Evolutionary conservation across 2,329 filamentous ascomycete genomes (phyloP).

Genomic region (Leptodontidium sp.): DNA sequence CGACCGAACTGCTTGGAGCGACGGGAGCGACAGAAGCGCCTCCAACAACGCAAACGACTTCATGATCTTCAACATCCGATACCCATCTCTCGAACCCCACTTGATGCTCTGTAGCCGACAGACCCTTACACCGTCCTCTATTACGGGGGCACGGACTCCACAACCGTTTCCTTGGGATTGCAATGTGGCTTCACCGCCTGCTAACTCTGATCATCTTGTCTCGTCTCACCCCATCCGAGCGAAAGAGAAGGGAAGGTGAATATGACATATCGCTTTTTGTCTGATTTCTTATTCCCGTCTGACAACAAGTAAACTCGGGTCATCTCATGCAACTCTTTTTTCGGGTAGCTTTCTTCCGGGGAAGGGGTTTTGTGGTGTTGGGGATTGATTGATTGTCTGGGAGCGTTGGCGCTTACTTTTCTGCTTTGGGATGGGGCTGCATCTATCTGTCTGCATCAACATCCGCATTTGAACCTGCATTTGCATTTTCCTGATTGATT

Average conservation of each 20-base stretch:
- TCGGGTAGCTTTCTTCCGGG: background rate
- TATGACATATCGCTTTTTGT: background rate
- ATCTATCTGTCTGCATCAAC: background rate
- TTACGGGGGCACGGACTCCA: background rate
- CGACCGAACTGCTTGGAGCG: background rate
- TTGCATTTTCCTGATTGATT: background rate
- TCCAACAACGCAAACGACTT: background rate
- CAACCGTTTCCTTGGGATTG: background rate
- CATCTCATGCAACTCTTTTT: background rate
- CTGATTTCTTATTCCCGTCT: background rate
- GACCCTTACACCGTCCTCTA: constrained; percentile 5
- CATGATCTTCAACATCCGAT: background rate
- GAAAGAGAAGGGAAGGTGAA: background rate
- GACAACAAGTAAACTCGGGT: background rate
- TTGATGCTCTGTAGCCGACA: background rate
- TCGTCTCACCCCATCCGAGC: background rate
- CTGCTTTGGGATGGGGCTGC: background rate
- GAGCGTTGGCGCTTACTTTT: background rate
- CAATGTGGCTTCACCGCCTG: background rate
- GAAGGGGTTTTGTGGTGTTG: background rate
- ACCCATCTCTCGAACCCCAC: no score
- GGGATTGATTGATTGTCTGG: background rate
- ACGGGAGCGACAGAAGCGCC: background rate
- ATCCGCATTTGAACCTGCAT: background rate
- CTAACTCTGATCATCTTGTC: background rate